These are phyloP conservation scores for Botrytis aclada DNA, from an alignment of 2,329 filamentous ascomycete species.

Conservation along the genomic window DNA sequence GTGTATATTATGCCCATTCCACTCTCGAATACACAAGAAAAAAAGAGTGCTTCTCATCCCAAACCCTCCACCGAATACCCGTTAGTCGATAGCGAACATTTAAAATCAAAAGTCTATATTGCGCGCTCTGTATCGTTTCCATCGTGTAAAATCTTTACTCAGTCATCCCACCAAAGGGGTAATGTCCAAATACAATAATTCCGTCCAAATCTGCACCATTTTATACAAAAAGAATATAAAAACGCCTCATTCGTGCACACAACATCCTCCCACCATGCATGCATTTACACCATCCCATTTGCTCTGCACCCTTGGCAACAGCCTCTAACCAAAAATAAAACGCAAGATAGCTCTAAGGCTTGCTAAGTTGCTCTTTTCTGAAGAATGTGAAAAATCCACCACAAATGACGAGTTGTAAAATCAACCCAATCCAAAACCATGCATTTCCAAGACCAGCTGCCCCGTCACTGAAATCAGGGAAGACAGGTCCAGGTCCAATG, in stretches of 20 bases:
- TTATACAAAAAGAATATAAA: conserved; percentile 12
- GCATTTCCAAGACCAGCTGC: conserved; percentile 7
- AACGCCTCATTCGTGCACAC: conserved; percentile 10
- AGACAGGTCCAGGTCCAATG: conserved; percentile 59
- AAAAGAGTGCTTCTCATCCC: neutral
- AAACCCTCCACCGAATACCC: neutral
- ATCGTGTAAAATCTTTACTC: conserved; percentile 11
- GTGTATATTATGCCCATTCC: conserved; percentile 7
- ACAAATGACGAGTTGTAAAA: conserved; percentile 56
- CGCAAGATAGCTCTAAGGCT: conserved; percentile 41
- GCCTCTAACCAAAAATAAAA: neutral
- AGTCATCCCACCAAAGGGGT: conserved; percentile 7
- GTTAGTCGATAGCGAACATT: neutral
- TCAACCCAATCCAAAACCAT: conserved; percentile 49
- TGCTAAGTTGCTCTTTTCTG: conserved; percentile 55
- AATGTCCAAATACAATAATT: conserved; percentile 17
- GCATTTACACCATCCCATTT: conserved; percentile 8
- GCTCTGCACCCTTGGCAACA: neutral
- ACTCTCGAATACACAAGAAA: conserved; percentile 8
- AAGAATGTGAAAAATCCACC: conserved; percentile 56
- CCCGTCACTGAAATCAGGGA: conserved; percentile 46
- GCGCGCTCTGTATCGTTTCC: conserved; percentile 13
- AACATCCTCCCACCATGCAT: conserved; percentile 6
- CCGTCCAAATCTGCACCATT: conserved; percentile 8
- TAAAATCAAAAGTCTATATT: conserved; percentile 12